Percentiles rank a stretch among this genome's conserved stretches.
These are phyloP conservation scores for Hysterangium stoloniferum DNA, from an alignment of 768 basidiomycete genomes.

Conservation along the genomic window DNA sequence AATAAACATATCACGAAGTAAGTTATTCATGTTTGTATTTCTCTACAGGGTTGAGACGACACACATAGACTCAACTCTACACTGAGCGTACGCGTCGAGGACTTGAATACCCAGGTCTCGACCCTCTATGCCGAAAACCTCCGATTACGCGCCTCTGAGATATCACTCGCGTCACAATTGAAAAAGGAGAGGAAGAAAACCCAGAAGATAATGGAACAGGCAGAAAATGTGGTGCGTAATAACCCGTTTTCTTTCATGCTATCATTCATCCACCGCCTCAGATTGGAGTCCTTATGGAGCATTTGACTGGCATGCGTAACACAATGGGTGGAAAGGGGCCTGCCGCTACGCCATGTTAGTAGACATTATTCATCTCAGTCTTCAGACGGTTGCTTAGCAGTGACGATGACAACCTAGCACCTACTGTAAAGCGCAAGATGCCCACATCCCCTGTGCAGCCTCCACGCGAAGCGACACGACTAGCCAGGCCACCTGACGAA, in stretches of 20 bases:
- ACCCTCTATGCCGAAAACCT: constrained; percentile 79
- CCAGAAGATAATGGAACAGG: constrained; percentile 58
- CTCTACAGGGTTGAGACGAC: not conserved
- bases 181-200: constrained; percentile 78
- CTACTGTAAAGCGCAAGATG: constrained; percentile 44
- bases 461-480: constrained; percentile 50
- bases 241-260: constrained; percentile 13
- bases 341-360: constrained; percentile 28
- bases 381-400: too few species aligned
- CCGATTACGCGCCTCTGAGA: constrained; percentile 72
- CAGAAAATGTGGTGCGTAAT: constrained; percentile 62
- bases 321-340: constrained; percentile 38
- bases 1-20: constrained; percentile 92
- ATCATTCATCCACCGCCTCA: constrained; percentile 20
- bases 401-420: constrained; percentile 36
- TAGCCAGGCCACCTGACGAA: constrained; percentile 2
- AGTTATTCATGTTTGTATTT: constrained; percentile 16
- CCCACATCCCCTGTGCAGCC: constrained; percentile 55
- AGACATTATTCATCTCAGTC: too few species aligned
- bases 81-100: constrained; percentile 75
- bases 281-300: constrained; percentile 57
- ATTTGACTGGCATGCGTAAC: constrained; percentile 56
- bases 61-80: constrained; percentile 72
- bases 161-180: constrained; percentile 64
- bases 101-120: constrained; percentile 76